phyloP scores from a whole-genome alignment of 208 protist genomes.

The Acanthamoeba sp. region DNA sequence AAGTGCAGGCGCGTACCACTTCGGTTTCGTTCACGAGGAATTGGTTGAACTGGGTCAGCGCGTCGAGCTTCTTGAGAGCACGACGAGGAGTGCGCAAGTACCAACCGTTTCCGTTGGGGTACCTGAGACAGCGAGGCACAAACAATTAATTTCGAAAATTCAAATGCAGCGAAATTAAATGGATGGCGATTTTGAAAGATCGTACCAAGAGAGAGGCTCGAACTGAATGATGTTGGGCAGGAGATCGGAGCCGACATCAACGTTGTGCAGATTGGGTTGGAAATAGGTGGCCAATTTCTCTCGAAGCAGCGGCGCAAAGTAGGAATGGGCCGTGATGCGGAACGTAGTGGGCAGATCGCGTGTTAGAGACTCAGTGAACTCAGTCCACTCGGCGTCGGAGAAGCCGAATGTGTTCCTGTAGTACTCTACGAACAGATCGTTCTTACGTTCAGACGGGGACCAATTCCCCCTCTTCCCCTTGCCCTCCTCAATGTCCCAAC shows the following conservation, averaged over 20 bases:
- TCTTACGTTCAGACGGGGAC: neutral
- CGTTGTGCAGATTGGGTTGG: neutral
- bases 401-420: neutral
- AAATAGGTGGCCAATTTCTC: neutral
- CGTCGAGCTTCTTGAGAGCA: neutral
- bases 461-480: neutral
- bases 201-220: neutral
- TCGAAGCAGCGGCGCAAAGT: neutral
- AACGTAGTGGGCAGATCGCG: conserved; percentile 35
- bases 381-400: neutral
- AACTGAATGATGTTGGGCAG: neutral
- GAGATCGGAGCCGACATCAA: neutral
- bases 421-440: conserved; percentile 15
- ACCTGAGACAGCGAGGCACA: neutral
- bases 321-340: neutral
- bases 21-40: conserved; percentile 10
- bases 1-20: neutral
- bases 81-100: neutral
- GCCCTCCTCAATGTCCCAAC: neutral
- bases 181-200: neutral
- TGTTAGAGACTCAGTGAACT: neutral
- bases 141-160: neutral
- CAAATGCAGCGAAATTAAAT: neutral
- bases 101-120: conserved; percentile 1
- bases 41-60: neutral